These are phyloP conservation scores for Rhizophagus prolifer DNA, from an alignment of 192 early-diverging fungal genomes.

Conservation along the genomic window DNA sequence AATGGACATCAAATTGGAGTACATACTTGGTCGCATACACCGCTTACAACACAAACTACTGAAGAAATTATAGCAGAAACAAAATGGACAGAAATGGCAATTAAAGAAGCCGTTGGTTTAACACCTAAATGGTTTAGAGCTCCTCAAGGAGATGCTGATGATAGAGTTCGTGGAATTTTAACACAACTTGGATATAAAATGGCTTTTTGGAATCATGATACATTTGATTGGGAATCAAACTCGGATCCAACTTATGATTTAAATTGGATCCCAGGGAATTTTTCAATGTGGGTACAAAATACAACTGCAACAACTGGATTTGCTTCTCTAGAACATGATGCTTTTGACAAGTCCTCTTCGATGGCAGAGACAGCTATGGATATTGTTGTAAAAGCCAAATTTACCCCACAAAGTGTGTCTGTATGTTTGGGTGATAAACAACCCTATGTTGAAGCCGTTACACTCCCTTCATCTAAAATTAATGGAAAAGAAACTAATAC, in stretches of 20 bases:
- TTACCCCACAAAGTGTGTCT: conserved; percentile 14
- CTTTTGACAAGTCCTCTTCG: conserved; percentile 34
- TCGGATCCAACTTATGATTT: not conserved
- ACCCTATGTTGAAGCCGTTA: conserved; percentile 35
- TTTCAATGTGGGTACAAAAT: conserved; percentile 21
- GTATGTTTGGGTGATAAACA: conserved; percentile 24
- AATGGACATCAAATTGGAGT: conserved; percentile 49
- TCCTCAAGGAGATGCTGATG: conserved; percentile 64
- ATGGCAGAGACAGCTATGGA: conserved; percentile 36
- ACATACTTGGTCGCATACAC: conserved; percentile 65
- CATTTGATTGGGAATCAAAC: conserved; percentile 6
- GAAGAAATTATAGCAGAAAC: conserved; percentile 65
- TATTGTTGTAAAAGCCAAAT: conserved; percentile 20
- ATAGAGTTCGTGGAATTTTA: conserved; percentile 65
- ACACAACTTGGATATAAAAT: conserved; percentile 52
- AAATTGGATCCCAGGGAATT: not conserved
- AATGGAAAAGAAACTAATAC: no score
- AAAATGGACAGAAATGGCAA: conserved; percentile 52
- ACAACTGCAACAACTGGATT: conserved; percentile 32
- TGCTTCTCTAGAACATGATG: conserved; percentile 46
- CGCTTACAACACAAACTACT: conserved; percentile 54
- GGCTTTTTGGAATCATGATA: conserved; percentile 35
- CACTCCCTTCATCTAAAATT: no score
- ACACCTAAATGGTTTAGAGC: conserved; percentile 56
- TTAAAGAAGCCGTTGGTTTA: conserved; percentile 49